Evolutionary conservation across 768 basidiomycete genomes (phyloP).

Genomic region (Imleria badia): DNA sequence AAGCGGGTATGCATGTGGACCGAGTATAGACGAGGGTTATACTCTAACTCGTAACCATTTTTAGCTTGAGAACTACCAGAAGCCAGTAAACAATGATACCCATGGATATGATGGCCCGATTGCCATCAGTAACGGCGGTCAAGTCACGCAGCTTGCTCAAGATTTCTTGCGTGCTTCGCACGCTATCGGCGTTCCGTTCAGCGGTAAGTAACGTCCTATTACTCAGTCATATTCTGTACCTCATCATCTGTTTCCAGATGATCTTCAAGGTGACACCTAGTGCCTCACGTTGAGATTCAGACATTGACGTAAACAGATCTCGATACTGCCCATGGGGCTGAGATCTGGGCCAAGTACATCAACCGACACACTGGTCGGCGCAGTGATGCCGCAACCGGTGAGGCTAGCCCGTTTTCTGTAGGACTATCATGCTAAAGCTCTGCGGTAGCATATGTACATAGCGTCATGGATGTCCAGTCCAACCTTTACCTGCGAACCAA

Average conservation of each 20-base stretch:
- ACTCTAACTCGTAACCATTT: not conserved
- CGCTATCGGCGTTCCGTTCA: slow-evolving; percentile 60
- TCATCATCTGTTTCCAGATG: slow-evolving; percentile 40
- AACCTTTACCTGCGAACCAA: slow-evolving; percentile 69
- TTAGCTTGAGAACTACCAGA: slow-evolving; percentile 75
- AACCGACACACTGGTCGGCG: slow-evolving; percentile 71
- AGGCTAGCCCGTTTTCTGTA: not conserved
- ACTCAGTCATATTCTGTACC: not conserved
- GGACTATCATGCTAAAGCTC: not conserved
- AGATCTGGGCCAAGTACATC: slow-evolving; percentile 79
- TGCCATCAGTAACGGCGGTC: slow-evolving; percentile 69
- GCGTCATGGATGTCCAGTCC: slow-evolving; percentile 65
- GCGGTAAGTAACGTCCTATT: slow-evolving; percentile 41
- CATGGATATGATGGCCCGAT: slow-evolving; percentile 77
- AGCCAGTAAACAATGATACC: slow-evolving; percentile 62
- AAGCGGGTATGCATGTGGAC: slow-evolving; percentile 45
- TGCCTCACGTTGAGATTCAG: not conserved
- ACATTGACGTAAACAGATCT: slow-evolving; percentile 41
- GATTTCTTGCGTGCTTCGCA: slow-evolving; percentile 68
- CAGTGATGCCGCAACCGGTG: slow-evolving; percentile 69
- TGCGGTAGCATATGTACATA: slow-evolving; percentile 59
- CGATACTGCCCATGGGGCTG: slow-evolving; percentile 57
- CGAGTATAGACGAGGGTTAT: not conserved
- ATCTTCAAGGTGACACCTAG: slow-evolving; percentile 49
- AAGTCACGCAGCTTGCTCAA: slow-evolving; percentile 60